Conservation (phyloP, 2,329 filamentous ascomycete genomes). For the Diplodia sapinea region DNA sequence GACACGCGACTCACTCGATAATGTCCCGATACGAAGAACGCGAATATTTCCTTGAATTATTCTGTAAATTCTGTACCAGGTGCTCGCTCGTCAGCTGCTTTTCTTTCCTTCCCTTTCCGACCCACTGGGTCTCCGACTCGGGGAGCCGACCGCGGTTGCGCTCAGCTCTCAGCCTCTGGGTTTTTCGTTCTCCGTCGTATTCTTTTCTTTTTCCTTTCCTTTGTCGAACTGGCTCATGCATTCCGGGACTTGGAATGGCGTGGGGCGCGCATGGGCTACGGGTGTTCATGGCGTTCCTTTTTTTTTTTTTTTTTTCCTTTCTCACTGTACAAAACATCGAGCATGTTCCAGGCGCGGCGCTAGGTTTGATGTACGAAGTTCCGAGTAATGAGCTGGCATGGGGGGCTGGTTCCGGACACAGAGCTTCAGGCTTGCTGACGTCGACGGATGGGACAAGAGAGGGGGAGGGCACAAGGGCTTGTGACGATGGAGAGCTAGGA, state of each 20-base stretch:
- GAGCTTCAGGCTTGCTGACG: slow-evolving; percentile 17
- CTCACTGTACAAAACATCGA: slow-evolving; percentile 31
- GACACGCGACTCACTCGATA: slow-evolving; percentile 27
- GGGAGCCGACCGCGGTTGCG: slow-evolving; percentile 17
- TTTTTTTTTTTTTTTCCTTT: background rate
- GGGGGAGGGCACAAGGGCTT: background rate
- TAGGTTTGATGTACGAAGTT: slow-evolving; percentile 28
- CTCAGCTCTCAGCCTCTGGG: slow-evolving; percentile 22
- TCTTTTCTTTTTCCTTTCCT: background rate
- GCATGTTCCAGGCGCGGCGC: slow-evolving; percentile 30
- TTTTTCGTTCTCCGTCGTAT: slow-evolving; percentile 14
- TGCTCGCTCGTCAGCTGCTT: slow-evolving; percentile 19
- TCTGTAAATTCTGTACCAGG: slow-evolving; percentile 26
- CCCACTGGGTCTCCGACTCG: slow-evolving; percentile 5
- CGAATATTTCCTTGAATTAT: slow-evolving; percentile 26
- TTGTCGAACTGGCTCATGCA: slow-evolving; percentile 13
- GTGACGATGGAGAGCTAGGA: slow-evolving; percentile 19
- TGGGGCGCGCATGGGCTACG: slow-evolving; percentile 25
- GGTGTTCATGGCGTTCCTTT: slow-evolving; percentile 29
- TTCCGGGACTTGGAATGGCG: slow-evolving; percentile 25
- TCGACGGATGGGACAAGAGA: slow-evolving; percentile 12
- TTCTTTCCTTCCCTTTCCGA: slow-evolving; percentile 25
- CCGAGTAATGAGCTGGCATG: slow-evolving; percentile 29
- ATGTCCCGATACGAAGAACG: slow-evolving; percentile 31
- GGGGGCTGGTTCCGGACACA: slow-evolving; percentile 27